Conservation (phyloP, 495 filamentous ascomycete genomes). For the Ramalina intermedia region DNA sequence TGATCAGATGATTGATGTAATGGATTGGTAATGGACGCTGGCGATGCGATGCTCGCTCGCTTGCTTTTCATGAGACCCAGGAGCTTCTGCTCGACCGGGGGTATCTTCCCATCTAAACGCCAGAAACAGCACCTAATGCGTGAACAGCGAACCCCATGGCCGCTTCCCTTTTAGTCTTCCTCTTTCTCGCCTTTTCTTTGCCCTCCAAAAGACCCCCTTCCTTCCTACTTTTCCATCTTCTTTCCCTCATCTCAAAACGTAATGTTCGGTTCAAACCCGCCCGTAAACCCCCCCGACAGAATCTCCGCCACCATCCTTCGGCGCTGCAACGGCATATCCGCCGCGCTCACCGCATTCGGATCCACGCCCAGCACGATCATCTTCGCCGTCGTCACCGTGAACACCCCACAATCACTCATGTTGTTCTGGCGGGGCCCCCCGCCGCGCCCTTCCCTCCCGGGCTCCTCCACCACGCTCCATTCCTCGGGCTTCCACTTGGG, state of each 20-base stretch:
- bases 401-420: slow-evolving; percentile 68
- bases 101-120: neutral
- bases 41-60: too few species aligned
- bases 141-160: neutral
- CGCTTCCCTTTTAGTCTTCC: neutral
- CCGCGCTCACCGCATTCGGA: slow-evolving; percentile 41
- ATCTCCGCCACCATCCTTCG: slow-evolving; percentile 53
- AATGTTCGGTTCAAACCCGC: slow-evolving; percentile 10
- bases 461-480: slow-evolving; percentile 40
- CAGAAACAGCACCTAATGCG: neutral
- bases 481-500: slow-evolving; percentile 40
- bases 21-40: too few species aligned
- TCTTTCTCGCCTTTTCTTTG: neutral
- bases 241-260: slow-evolving; percentile 2
- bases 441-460: slow-evolving; percentile 13
- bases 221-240: neutral
- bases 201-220: neutral
- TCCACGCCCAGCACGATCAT: slow-evolving; percentile 51
- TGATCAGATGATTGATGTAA: too few species aligned
- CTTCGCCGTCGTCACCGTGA: slow-evolving; percentile 59
- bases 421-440: slow-evolving; percentile 47
- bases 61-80: too few species aligned
- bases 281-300: slow-evolving; percentile 46
- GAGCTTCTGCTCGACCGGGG: neutral
- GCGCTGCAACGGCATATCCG: slow-evolving; percentile 43